These are phyloP conservation scores for Termitomyces bulborhizus DNA, from an alignment of 768 basidiomycete species.

Conservation along the genomic window DNA sequence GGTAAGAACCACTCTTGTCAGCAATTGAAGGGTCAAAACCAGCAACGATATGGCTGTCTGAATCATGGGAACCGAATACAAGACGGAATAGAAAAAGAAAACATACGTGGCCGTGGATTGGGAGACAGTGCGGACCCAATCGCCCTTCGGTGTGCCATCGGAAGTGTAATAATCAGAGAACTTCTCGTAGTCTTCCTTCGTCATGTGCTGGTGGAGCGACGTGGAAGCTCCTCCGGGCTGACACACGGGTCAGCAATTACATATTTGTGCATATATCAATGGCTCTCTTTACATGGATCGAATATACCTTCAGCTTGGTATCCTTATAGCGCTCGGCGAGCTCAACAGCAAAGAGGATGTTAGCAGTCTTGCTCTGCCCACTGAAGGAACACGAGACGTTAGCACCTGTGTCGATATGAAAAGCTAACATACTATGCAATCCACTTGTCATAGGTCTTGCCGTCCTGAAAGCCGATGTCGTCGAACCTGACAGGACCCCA, in stretches of 20 bases:
- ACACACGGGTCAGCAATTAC: not conserved
- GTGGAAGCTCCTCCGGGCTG: constrained; percentile 7
- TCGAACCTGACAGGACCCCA: constrained; percentile 9
- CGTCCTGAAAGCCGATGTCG: constrained; percentile 2
- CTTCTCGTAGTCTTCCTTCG: constrained; percentile 6
- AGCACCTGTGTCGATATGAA: not conserved
- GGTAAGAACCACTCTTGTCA: constrained; percentile 7
- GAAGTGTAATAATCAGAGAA: constrained; percentile 8
- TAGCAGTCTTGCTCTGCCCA: constrained; percentile 14
- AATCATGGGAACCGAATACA: not conserved
- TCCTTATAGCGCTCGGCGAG: constrained; percentile 7
- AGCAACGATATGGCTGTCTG: constrained; percentile 2
- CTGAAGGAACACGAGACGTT: not conserved
- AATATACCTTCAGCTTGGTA: constrained; percentile 6
- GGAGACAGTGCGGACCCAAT: constrained; percentile 1
- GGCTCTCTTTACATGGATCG: constrained; percentile 1
- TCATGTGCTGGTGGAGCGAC: constrained; percentile 4
- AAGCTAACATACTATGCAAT: constrained; percentile 9
- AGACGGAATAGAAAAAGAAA: not conserved
- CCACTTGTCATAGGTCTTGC: constrained; percentile 10
- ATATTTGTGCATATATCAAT: not conserved
- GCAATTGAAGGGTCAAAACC: constrained; percentile 5
- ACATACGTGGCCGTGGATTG: constrained; percentile 4
- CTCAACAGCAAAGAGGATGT: constrained; percentile 3
- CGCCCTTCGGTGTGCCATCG: constrained; percentile 5